Base-by-base conservation (phyloP, 2,329 filamentous ascomycete genomes). In the Colletotrichum simmondsii region DNA sequence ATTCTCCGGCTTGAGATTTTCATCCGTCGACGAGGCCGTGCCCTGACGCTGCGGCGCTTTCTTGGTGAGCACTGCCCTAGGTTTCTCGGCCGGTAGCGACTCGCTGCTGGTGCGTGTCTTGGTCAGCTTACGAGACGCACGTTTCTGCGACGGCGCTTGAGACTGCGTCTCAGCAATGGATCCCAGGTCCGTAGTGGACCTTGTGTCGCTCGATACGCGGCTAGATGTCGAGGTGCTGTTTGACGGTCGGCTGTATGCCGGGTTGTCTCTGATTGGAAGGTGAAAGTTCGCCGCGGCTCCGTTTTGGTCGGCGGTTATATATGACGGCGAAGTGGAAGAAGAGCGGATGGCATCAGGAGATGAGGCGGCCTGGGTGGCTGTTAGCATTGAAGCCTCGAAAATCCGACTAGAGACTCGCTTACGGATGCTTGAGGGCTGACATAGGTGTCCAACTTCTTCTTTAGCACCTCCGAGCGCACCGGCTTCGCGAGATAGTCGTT, bases 401-500 rank as follows among this genome's bases (percentile, higher is more conserved):
- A 12, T 22, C 22, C 56, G 16, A 22, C 52, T 12, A 53, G 12
- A 19, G 59, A 35, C 22, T 70, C 54, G 57, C 71, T 58, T 63
- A 73, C 71, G 35, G 68, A 53, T 58, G 58, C 81, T 60, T 82
- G 79, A 54, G 79, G 80, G 52, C 81, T 84, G 30, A 89, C 84
- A 76, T 91, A 91, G 2, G 86, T 85, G 56, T 90, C 88, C 72
- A 98, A 85, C 85, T 98, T 96, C 79, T 92, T 92, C 83, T 94
- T 97, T 66, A 98, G 86, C 53, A 97, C 92, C 59, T 95, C 93
- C 4, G 94, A 94, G 73, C 95, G 90, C n/a, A 98, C 96, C 1
- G 96, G 96, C 81, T 98, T 98, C 19, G 96, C 95, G 1, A 98
- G 89, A 78, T 98, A 98, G 79, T 98, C 97, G 81, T 98, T 98